Base-by-base conservation (phyloP, 2,329 filamentous ascomycete species). In the Fonsecaea multimorphosa region DNA sequence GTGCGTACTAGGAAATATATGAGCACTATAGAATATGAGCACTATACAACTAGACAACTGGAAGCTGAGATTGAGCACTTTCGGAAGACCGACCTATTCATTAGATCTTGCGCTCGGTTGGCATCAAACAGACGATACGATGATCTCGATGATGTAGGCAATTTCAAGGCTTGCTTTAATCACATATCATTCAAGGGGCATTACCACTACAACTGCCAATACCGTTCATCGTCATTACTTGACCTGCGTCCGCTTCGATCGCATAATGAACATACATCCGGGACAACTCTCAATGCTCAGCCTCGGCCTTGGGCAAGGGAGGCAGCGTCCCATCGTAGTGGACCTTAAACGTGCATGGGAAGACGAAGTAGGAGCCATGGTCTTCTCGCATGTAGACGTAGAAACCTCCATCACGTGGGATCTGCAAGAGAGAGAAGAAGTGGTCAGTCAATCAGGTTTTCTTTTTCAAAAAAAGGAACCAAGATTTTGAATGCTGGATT, bases 301-400 rank as follows among this genome's bases (percentile, higher is more conserved):
- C 61, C 49, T 59, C 49, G 14, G 34, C 29, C 46, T 64, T 64
- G 12, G 52, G 38, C 49, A 69, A 34, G 6, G 64, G 62, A 2
- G 74, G 75, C 29, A 76, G 68, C 44, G 75, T 74, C n/a, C 78
- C 77, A 53, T 80, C 78, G 68, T 76, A 81, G 67, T 81, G 79
- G 3, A 81, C 74, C 72, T 81, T 80, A 71, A 80, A 77, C n/a
- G 78, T 78, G 61, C 75, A 79, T 19, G 82, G 82, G 74, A 83
- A 87, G 24, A 83, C 80, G 67, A 80, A 85, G 70, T 82, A 83
- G 22, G 78, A 79, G 16, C 86, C 85, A 80, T 88, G 87, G 72
- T 91, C 87, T 76, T 89, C 86, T 40, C 85, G 84, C 81, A 91
- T 79, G 74, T 91, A 92, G 6, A 85, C 78, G 9, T 80, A 85